Evolutionary conservation across 2,329 filamentous ascomycete genomes (phyloP).

Genomic region (Fusarium sp.): DNA sequence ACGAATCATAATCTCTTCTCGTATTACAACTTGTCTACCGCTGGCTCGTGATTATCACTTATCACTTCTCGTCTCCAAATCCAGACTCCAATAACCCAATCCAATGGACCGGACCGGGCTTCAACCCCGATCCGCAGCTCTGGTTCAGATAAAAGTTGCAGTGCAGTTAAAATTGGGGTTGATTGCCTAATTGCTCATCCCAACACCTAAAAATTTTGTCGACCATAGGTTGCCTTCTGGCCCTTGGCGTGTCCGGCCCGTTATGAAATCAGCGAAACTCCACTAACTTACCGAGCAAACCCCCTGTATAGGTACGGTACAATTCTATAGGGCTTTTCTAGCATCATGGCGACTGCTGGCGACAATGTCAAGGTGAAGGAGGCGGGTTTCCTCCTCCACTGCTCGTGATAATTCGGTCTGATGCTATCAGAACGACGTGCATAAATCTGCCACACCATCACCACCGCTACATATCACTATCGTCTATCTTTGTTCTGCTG

Average conservation of each 20-base stretch:
- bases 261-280: slow-evolving; percentile 21
- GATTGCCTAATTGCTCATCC: background rate
- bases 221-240: slow-evolving; percentile 1
- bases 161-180: slow-evolving; percentile 15
- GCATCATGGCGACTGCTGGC: slow-evolving; percentile 13
- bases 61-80: slow-evolving; percentile 23
- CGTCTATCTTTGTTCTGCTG: background rate
- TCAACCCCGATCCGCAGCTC: slow-evolving; percentile 25
- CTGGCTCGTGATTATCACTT: background rate
- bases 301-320: slow-evolving; percentile 30
- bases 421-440: slow-evolving; percentile 2
- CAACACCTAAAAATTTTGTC: background rate
- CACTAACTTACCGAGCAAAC: slow-evolving; percentile 17
- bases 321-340: background rate
- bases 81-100: slow-evolving; percentile 9
- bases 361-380: slow-evolving; percentile 12
- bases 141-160: slow-evolving; percentile 14
- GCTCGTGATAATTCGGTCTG: background rate
- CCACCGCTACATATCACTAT: background rate
- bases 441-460: slow-evolving; percentile 3
- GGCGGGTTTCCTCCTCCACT: slow-evolving; percentile 8
- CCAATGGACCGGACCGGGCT: slow-evolving; percentile 28
- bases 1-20: background rate
- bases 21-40: background rate
- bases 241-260: slow-evolving; percentile 16